Evolutionary conservation across 75 land plant species (phyloP).

Genomic region (Larix kaempferi): DNA sequence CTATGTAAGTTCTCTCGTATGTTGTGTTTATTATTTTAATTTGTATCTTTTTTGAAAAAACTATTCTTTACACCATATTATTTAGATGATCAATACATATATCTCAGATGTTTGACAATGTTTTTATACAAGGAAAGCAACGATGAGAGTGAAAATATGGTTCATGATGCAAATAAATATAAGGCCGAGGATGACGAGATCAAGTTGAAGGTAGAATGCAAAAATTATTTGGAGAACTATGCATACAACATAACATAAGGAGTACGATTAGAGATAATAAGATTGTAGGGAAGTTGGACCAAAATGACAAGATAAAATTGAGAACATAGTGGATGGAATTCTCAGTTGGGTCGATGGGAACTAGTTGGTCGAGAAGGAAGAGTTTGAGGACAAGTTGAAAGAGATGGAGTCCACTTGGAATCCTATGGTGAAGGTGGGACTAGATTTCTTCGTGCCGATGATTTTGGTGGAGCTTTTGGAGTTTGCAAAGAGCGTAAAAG

Average conservation of each 20-base stretch:
- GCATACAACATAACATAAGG: constrained; percentile 56
- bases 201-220: constrained; percentile 35
- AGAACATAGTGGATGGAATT: constrained; percentile 13
- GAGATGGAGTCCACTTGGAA: constrained; percentile 24
- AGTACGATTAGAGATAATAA: constrained; percentile 39
- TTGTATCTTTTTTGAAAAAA: too few species aligned
- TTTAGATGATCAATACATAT: too few species aligned
- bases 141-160: constrained; percentile 50
- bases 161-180: constrained; percentile 36
- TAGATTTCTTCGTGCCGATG: too few species aligned
- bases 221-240: constrained; percentile 39
- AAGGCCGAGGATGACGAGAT: constrained; percentile 44
- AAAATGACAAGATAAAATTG: constrained; percentile 7
- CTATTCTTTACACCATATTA: too few species aligned
- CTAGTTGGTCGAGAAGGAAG: constrained; percentile 37
- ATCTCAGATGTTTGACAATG: too few species aligned
- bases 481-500: too few species aligned
- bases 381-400: constrained; percentile 43
- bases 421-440: too few species aligned
- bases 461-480: too few species aligned
- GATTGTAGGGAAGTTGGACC: constrained; percentile 8
- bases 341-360: constrained; percentile 37
- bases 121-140: constrained; percentile 23
- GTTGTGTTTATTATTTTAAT: too few species aligned
- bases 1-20: too few species aligned